These are phyloP conservation scores for Arthroderma sp. DNA, from an alignment of 2,329 filamentous ascomycete genomes.

Conservation along the genomic window DNA sequence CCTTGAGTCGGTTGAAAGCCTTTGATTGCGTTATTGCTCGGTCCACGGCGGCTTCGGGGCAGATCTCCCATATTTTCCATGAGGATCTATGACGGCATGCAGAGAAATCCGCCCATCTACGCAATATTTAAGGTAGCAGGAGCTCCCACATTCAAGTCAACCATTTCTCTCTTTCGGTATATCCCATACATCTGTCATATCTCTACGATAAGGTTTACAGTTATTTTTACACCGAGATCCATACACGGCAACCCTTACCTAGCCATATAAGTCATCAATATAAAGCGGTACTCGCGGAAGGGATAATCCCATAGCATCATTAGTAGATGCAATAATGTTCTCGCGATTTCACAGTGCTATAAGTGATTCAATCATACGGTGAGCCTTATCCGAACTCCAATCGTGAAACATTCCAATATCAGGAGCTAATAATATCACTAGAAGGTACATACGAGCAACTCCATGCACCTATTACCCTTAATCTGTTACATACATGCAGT, in stretches of 20 bases:
- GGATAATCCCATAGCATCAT: not conserved
- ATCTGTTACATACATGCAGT: too few relatives aligned
- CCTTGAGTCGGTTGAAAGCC: not conserved
- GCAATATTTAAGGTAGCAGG: not conserved
- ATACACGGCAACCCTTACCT: not conserved
- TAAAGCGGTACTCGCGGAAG: too few relatives aligned
- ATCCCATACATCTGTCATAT: not conserved
- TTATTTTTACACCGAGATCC: not conserved
- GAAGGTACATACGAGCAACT: too few relatives aligned
- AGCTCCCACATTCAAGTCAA: not conserved
- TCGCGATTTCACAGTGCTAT: not conserved
- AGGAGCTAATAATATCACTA: too few relatives aligned
- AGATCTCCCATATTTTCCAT: not conserved
- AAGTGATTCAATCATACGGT: not conserved
- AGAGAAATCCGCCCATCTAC: too few relatives aligned
- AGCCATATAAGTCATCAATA: not conserved
- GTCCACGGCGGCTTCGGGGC: not conserved
- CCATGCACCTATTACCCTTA: too few relatives aligned
- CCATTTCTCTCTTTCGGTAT: not conserved
- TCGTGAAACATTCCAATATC: too few relatives aligned
- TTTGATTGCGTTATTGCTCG: not conserved
- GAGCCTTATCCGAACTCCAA: not conserved
- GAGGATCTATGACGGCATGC: not conserved
- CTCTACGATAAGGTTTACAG: not conserved
- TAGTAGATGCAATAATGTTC: not conserved